Evolutionary conservation across 2,329 filamentous ascomycete species (phyloP).

Genomic region (Escovopsis weberi): DNA sequence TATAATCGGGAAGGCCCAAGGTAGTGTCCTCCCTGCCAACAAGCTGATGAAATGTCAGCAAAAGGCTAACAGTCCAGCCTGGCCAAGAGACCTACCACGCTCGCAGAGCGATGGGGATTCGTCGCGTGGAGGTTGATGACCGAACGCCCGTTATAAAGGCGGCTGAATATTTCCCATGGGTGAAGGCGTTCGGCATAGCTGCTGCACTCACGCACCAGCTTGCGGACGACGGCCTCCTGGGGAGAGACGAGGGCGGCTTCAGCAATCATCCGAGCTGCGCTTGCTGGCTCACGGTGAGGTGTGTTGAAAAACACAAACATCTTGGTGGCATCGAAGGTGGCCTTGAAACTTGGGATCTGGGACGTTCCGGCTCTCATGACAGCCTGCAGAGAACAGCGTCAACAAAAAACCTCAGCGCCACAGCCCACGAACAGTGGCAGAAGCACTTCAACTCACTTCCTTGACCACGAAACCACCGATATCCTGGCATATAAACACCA

Average conservation of each 20-base stretch:
- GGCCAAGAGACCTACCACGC: background rate
- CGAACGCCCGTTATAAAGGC: constrained; percentile 1
- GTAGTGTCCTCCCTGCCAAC: constrained; percentile 1
- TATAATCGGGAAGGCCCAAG: background rate
- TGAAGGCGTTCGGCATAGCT: background rate
- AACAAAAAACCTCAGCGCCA: background rate
- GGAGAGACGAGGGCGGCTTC: background rate
- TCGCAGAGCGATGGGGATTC: constrained; percentile 1
- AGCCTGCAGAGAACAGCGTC: background rate
- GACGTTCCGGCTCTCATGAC: background rate
- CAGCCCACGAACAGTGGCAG: no score
- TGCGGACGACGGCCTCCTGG: background rate
- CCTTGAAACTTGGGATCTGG: background rate
- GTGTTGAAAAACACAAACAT: constrained; percentile 5
- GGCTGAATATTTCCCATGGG: background rate
- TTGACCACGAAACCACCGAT: constrained; percentile 5
- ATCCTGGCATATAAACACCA: constrained; percentile 5
- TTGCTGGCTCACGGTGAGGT: constrained; percentile 3
- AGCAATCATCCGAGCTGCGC: constrained; percentile 2
- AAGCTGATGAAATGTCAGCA: background rate
- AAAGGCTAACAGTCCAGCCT: background rate
- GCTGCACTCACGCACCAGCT: constrained; percentile 3
- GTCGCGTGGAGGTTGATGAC: constrained; percentile 3
- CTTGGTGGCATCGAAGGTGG: background rate
- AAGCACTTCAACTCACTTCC: background rate